phyloP scores from a whole-genome alignment of 352 stramenopile genomes.

The Pythium rhizo-oryzae region DNA sequence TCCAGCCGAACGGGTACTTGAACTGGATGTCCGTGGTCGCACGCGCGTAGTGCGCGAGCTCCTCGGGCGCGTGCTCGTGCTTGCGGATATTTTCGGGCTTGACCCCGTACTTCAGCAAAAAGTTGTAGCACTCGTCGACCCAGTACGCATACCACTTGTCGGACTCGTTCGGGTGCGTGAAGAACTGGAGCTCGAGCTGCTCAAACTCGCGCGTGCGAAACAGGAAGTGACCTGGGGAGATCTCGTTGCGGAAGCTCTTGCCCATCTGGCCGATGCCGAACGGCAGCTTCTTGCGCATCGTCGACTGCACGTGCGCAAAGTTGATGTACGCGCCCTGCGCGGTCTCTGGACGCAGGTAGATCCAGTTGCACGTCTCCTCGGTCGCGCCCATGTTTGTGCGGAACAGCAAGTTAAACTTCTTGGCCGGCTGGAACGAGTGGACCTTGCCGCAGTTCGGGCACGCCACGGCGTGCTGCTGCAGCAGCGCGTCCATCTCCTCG shows the following conservation, averaged over 20 bases:
- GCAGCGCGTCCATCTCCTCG: slow-evolving; percentile 59
- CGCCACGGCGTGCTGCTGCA: slow-evolving; percentile 45
- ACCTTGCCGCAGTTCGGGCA: slow-evolving; percentile 60
- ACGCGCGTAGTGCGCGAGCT: slow-evolving; percentile 96
- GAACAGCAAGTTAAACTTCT: slow-evolving; percentile 99
- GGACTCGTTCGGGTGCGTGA: slow-evolving; percentile 75
- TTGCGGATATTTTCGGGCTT: slow-evolving; percentile 89
- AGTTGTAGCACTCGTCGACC: slow-evolving; percentile 92
- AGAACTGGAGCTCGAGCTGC: slow-evolving; percentile 95
- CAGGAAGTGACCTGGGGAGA: slow-evolving; percentile 97
- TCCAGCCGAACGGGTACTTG: slow-evolving; percentile 96
- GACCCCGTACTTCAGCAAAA: slow-evolving; percentile 91
- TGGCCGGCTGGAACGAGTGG: slow-evolving; percentile 72
- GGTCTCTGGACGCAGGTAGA: slow-evolving; percentile 97
- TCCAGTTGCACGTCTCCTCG: slow-evolving; percentile 83
- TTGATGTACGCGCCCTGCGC: slow-evolving; percentile 99
- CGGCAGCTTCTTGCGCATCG: slow-evolving; percentile 92
- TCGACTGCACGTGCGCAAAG: slow-evolving; percentile 95
- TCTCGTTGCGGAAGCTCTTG: slow-evolving; percentile 99
- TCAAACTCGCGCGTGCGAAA: slow-evolving; percentile 98
- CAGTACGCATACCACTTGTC: slow-evolving; percentile 89
- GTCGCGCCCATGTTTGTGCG: slow-evolving; percentile 95
- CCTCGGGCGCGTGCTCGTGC: slow-evolving; percentile 91
- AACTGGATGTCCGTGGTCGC: slow-evolving; percentile 98
- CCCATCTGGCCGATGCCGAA: slow-evolving; percentile 98